A percentile compares a stretch with the other conserved stretches of the same genome.
These are phyloP conservation scores for Chenopodium formosanum DNA, from an alignment of 148 eudicot species.

Conservation along the genomic window DNA sequence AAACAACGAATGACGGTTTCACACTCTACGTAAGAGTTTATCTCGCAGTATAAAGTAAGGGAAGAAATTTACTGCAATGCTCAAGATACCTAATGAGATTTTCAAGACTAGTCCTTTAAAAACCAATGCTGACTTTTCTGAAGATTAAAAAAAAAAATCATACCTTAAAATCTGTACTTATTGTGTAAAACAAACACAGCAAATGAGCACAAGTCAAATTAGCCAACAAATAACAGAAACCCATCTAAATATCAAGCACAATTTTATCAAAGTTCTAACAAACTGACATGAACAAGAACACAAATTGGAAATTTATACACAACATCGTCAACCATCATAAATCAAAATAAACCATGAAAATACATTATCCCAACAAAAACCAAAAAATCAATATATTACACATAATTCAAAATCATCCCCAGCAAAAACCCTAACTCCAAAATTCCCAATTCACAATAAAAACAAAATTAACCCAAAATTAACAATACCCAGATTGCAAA, in stretches of 20 bases:
- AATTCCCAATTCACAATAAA: not conserved
- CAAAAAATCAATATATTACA: not conserved
- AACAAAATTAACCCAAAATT: not conserved
- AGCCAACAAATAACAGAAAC: too few relatives aligned
- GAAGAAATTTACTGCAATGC: not conserved
- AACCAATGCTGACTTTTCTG: not conserved
- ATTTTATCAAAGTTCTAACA: not conserved
- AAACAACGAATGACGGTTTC: not conserved
- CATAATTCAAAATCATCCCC: too few relatives aligned
- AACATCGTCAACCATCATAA: not conserved
- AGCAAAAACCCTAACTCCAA: not conserved
- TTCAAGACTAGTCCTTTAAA: not conserved
- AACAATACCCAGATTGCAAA: conserved; percentile 5
- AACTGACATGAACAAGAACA: not conserved
- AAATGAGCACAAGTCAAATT: too few relatives aligned
- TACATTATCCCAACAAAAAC: not conserved
- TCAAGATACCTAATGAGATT: not conserved
- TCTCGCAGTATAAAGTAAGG: not conserved
- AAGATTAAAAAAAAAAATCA: not conserved
- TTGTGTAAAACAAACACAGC: too few relatives aligned
- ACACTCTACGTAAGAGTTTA: too few relatives aligned
- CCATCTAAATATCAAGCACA: not conserved
- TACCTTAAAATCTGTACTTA: too few relatives aligned
- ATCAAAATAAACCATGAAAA: not conserved
- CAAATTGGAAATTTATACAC: not conserved